Percentiles rank a stretch among this genome's conserved stretches.
These are phyloP conservation scores for Coffea eugenioides DNA, from an alignment of 257 asterid species.

Conservation along the genomic window DNA sequence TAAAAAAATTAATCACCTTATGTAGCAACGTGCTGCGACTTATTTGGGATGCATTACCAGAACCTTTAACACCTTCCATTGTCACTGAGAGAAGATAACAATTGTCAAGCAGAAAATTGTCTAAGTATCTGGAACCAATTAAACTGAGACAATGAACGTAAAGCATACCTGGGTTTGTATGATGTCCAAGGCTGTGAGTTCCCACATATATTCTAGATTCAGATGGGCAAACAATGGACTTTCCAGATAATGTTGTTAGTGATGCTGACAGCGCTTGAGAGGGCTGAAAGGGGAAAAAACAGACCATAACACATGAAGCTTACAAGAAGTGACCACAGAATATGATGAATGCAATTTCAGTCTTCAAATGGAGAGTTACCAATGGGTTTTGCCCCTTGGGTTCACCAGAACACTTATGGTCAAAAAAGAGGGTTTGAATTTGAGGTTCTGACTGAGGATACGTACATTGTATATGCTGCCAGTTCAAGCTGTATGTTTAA, in stretches of 20 bases:
- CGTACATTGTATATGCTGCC: conserved; percentile 69
- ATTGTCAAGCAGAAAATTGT: background rate
- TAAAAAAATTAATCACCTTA: conserved; percentile 40
- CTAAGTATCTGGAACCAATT: background rate
- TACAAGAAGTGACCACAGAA: background rate
- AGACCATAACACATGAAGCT: conserved; percentile 4
- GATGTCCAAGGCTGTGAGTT: background rate
- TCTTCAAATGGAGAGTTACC: conserved; percentile 30
- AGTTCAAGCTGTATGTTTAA: conserved; percentile 63
- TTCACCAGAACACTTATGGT: conserved; percentile 57
- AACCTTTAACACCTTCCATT: conserved; percentile 22
- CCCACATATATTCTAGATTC: background rate
- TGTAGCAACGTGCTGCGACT: conserved; percentile 23
- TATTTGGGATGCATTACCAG: conserved; percentile 18
- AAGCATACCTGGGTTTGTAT: conserved; percentile 25
- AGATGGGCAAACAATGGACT: conserved; percentile 8
- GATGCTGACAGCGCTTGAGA: conserved; percentile 10
- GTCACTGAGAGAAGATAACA: conserved; percentile 22
- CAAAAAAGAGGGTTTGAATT: conserved; percentile 52
- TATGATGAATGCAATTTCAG: background rate
- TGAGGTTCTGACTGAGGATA: conserved; percentile 61
- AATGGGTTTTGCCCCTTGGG: conserved; percentile 20
- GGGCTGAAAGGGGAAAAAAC: conserved; percentile 29
- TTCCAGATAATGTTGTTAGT: conserved; percentile 13
- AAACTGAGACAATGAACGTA: background rate